Evolutionary conservation across 108 stramenopile species (phyloP), one percentile per base, ranked within the genome.

Genomic region (Nitzschia sp.): DNA sequence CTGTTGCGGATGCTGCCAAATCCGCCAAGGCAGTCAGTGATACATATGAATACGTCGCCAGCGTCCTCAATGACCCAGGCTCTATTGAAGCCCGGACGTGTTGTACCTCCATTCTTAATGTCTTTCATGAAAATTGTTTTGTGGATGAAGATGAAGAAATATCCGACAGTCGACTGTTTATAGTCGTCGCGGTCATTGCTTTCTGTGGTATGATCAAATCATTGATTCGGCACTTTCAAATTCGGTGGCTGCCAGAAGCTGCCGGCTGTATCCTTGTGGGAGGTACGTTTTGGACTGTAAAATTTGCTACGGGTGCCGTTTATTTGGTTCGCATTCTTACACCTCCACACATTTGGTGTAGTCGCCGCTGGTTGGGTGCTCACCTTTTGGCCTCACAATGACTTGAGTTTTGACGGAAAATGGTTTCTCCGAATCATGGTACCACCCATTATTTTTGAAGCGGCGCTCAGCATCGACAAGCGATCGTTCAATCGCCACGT

Each of bases 381-480:
- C 24, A 68, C 85, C 32, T 79, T 78, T 68, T 78, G 84, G 46
- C 91, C 95, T 9, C 87, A 93, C 61, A 75, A 91, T 54, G 87
- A 86, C 46, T 75, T 93, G 61, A 81, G 83, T 25, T 96, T 96
- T 73, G 91, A 93, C 67, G 89, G 86, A 9, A 77, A 86, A 31
- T 89, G 91, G 87, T 96, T 96, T 70, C 71, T 96, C 27, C 80
- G 91, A 21, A 87, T 96, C 27, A 76, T 96, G 80, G 89, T 96
- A 11, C 95, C 95, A 18, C 95, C 95, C n/a, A 96, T 96, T 54
- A 82, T 95, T 28, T 95, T 95, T 49, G 90, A 95, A 64, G 93
- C 93, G 2, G 93, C 93, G 15, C 71, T 95, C 38, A 87, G 84
- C 56, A 91, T 95, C 66, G 87, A 91, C 72, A 95, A 95, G 49